Conservation (phyloP, 2,329 filamentous ascomycete species). For the Cladosporium sp. region DNA sequence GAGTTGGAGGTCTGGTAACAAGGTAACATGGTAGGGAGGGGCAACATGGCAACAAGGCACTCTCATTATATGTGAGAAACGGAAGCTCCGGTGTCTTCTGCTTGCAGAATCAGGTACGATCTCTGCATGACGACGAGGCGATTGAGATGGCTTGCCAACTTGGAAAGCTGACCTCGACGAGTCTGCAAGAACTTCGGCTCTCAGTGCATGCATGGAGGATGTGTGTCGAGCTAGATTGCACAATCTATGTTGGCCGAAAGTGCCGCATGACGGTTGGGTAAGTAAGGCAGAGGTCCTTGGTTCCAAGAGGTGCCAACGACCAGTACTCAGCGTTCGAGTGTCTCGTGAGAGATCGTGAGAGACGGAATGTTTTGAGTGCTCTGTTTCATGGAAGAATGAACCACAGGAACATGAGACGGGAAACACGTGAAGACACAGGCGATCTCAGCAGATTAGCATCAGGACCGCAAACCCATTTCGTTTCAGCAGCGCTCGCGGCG, state of each 20-base stretch:
- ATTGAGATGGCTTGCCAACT: background rate
- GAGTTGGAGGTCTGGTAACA: background rate
- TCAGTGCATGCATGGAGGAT: background rate
- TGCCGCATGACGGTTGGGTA: background rate
- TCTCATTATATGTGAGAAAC: background rate
- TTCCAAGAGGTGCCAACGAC: background rate
- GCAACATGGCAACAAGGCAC: background rate
- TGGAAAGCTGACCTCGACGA: background rate
- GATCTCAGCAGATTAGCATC: slow-evolving; percentile 3
- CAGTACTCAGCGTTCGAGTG: background rate
- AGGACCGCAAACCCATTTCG: background rate
- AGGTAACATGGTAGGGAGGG: slow-evolving; percentile 8
- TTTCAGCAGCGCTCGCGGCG: background rate
- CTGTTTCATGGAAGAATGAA: background rate
- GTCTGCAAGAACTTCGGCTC: background rate
- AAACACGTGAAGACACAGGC: background rate
- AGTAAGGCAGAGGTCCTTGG: background rate
- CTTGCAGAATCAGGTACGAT: slow-evolving; percentile 4
- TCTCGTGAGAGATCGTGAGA: background rate
- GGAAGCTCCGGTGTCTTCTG: background rate
- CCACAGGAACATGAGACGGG: background rate
- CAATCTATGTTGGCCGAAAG: background rate
- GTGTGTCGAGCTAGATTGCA: background rate
- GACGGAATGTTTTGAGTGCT: background rate
- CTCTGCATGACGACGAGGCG: slow-evolving; percentile 1